Conservation (phyloP, 179 eudicot genomes). For the Spinacia oleracea region DNA sequence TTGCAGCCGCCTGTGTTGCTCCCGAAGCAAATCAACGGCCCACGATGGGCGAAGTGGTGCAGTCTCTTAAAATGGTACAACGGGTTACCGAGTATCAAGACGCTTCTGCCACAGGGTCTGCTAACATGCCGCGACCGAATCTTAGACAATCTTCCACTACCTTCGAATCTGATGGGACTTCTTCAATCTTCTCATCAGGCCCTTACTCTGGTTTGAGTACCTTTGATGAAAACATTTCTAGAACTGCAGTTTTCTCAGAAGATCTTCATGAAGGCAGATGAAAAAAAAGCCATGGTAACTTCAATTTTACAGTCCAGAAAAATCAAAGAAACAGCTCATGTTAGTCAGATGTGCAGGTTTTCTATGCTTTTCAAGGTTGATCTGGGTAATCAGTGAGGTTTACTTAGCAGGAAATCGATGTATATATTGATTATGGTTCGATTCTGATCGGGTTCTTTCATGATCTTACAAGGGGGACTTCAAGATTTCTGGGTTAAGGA, state of each 20-base stretch:
- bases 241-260: slow-evolving; percentile 78
- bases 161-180: slow-evolving; percentile 89
- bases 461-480: slow-evolving; percentile 10
- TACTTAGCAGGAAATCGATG: slow-evolving; percentile 21
- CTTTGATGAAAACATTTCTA: slow-evolving; percentile 73
- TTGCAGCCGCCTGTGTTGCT: slow-evolving; percentile 98
- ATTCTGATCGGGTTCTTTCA: slow-evolving; percentile 17
- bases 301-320: not conserved
- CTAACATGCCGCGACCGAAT: slow-evolving; percentile 55
- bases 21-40: slow-evolving; percentile 95
- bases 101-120: slow-evolving; percentile 38
- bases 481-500: slow-evolving; percentile 23
- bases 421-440: slow-evolving; percentile 19
- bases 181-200: slow-evolving; percentile 95
- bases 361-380: slow-evolving; percentile 8
- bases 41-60: slow-evolving; percentile 98
- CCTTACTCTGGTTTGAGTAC: slow-evolving; percentile 86
- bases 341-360: not conserved
- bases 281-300: slow-evolving; percentile 11
- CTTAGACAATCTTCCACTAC: slow-evolving; percentile 80
- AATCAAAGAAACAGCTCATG: slow-evolving; percentile 12
- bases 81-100: slow-evolving; percentile 74
- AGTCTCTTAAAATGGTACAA: slow-evolving; percentile 98
- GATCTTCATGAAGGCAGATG: slow-evolving; percentile 98
- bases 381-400: slow-evolving; percentile 8